phyloP scores from a whole-genome alignment of 306 rosid species.

The Vigna angularis region DNA sequence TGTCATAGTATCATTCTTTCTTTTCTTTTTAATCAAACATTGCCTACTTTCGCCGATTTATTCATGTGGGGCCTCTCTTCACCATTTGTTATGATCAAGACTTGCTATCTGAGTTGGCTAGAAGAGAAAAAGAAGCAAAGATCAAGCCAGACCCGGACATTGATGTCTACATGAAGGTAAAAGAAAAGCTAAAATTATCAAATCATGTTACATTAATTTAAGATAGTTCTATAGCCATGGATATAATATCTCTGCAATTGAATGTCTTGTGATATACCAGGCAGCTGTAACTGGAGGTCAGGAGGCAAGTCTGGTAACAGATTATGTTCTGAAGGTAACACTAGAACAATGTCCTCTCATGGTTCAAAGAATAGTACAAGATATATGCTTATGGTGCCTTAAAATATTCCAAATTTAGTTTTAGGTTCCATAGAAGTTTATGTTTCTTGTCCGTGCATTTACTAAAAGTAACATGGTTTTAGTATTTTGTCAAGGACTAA shows the following conservation, averaged over 20 bases:
- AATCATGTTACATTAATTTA: not conserved
- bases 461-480: not conserved
- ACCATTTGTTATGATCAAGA: constrained; percentile 40
- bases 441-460: not conserved
- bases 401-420: not conserved
- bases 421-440: not conserved
- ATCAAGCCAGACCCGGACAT: constrained; percentile 82
- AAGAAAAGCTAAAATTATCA: constrained; percentile 26
- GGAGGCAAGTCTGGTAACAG: constrained; percentile 64
- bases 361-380: not conserved
- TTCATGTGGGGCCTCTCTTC: not conserved
- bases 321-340: constrained; percentile 76
- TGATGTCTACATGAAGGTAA: constrained; percentile 89
- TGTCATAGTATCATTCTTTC: accelerated
- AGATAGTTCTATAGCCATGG: not conserved
- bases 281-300: constrained; percentile 61
- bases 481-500: not conserved
- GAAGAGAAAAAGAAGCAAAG: constrained; percentile 79
- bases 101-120: constrained; percentile 70
- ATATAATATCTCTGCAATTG: not conserved
- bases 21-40: not conserved
- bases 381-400: not conserved
- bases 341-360: not conserved
- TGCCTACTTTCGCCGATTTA: not conserved
- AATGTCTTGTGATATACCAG: constrained; percentile 38